Base-by-base conservation (phyloP, 1,139 yeast species). In the Magnusiomyces paraingens region DNA sequence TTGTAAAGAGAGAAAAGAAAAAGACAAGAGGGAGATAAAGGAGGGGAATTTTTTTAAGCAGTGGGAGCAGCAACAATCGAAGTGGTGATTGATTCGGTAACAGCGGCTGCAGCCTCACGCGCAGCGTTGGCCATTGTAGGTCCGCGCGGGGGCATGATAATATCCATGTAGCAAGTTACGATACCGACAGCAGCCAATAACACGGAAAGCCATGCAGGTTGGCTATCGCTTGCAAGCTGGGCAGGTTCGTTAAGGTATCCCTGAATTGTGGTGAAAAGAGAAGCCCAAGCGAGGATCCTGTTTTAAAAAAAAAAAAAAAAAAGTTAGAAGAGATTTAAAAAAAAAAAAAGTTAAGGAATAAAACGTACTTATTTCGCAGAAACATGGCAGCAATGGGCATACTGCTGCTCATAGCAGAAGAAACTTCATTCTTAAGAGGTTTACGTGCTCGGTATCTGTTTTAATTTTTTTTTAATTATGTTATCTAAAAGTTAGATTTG, bases 361-460 rank as follows among this genome's bases (percentile, higher is more conserved):
- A 11, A 18, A 26, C 67, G 50, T 53, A 58, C 63, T 69, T 69
- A 60, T 72, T 70, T 56, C 76, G 67, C 71, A 76, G 67, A 63
- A 76, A 76, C 84, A 81, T 81, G 58, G 85, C 85, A 4, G 83
- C 84, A 81, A 81, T 77, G 40, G 86, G 86, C 62, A 81, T 71
- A 10, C 83, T 71, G 63, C 75, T 80, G 46, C 82, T 70, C 59
- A 81, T 67, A 73, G 78, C 56, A 21, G 67, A 55, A 11, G 67
- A 56, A 40, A 63, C 58, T 44, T 56, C 57, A 45, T 58, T 58
- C 47, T 58, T 57, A 18, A 21, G 40, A 3, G 57, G 43, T 56
- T 64, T 63, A 51, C 58, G 61, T 43, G 67, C 61, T 41, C 49
- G 55, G 55, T 68, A 72, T 45, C 63, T 65, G 60, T 67, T 11